Conservation (phyloP, 129 eudicot species). For the Pseudognaphalium luteoalbum region DNA sequence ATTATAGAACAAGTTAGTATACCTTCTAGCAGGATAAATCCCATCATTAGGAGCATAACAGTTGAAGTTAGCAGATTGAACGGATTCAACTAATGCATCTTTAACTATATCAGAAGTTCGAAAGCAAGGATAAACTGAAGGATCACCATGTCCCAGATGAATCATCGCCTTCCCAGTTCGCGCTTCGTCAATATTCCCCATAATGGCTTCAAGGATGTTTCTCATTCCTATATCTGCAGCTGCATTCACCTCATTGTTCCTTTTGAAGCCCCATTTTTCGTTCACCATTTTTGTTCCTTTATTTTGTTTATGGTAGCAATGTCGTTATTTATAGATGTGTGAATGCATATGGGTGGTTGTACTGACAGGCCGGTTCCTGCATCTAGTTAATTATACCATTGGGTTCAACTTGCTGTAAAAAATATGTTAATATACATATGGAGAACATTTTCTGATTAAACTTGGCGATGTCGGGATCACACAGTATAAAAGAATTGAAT, state of each 20-base stretch:
- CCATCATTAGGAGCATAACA: constrained; percentile 44
- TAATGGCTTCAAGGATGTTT: constrained; percentile 28
- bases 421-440: no score
- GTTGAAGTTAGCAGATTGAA: constrained; percentile 46
- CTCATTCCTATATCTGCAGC: constrained; percentile 41
- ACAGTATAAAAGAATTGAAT: no score
- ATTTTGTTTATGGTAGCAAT: neutral
- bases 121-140: constrained; percentile 46
- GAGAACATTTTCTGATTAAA: no score
- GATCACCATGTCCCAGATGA: constrained; percentile 56
- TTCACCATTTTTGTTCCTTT: constrained; percentile 16
- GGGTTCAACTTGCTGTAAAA: no score
- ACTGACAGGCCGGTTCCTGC: no score
- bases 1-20: no score
- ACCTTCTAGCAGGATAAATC: constrained; percentile 46
- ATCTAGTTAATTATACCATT: no score
- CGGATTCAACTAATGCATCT: constrained; percentile 40
- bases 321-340: neutral
- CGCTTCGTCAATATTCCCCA: constrained; percentile 14
- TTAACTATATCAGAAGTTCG: constrained; percentile 36
- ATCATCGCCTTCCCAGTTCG: constrained; percentile 21
- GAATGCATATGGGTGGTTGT: neutral
- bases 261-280: constrained; percentile 41
- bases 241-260: constrained; percentile 27
- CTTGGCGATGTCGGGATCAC: no score